Conservation (phyloP, 1,284 basidiomycete species). For the Tilletia walkeri region DNA sequence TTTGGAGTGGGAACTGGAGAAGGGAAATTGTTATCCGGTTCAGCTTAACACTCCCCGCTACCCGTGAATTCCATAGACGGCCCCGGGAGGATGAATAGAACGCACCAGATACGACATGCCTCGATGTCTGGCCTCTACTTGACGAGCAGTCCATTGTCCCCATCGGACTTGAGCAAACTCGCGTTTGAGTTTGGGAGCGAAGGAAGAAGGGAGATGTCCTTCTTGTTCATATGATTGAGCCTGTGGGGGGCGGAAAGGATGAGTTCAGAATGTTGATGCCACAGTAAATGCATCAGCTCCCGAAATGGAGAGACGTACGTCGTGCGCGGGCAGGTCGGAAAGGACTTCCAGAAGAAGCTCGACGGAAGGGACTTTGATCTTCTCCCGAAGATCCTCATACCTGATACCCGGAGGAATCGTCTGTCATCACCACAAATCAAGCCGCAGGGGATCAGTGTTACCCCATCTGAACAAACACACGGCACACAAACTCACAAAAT, state of each 20-base stretch:
- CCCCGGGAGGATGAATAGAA: not conserved
- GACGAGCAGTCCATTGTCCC: constrained; percentile 31
- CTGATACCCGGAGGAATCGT: not conserved
- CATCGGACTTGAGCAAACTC: constrained; percentile 31
- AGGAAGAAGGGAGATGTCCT: constrained; percentile 13
- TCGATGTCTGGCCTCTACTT: constrained; percentile 36
- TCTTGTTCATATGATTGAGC: constrained; percentile 38
- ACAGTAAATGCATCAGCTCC: not conserved
- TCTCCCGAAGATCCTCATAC: not conserved
- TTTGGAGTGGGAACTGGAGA: too few relatives aligned
- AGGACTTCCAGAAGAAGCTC: not conserved
- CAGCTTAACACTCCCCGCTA: too few relatives aligned
- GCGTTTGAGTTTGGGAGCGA: constrained; percentile 40
- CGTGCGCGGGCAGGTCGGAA: not conserved
- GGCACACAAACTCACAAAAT: constrained; percentile 66
- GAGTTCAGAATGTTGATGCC: constrained; percentile 60
- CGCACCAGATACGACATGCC: constrained; percentile 38
- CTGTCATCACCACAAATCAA: not conserved
- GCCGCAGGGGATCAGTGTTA: not conserved
- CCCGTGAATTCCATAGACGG: too few relatives aligned
- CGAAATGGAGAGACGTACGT: not conserved
- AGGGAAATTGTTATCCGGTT: too few relatives aligned
- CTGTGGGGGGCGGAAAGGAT: constrained; percentile 63
- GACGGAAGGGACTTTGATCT: not conserved
- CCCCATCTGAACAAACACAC: constrained; percentile 53